These are phyloP conservation scores for Mesotaenium endlicherianum DNA, from an alignment of 139 green algal species.

Conservation along the genomic window DNA sequence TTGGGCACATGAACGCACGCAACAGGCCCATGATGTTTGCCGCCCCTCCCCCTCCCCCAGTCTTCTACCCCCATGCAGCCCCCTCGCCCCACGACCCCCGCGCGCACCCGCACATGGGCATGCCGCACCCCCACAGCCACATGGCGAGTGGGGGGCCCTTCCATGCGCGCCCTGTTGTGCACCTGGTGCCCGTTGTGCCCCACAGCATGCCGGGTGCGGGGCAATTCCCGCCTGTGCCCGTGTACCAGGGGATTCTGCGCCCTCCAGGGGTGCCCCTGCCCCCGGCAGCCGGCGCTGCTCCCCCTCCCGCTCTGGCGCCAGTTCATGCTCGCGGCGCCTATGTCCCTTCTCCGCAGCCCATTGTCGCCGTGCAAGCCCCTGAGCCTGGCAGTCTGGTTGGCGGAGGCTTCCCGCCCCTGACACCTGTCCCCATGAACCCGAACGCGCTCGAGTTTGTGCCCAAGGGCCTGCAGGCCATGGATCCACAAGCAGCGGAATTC, in stretches of 20 bases:
- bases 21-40: neutral
- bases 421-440: slow-evolving; percentile 4
- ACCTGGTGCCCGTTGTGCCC: neutral
- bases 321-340: too few species aligned
- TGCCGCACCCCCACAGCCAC: neutral
- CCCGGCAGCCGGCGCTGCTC: neutral
- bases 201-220: neutral
- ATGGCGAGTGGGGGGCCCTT: too few species aligned
- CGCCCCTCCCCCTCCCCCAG: neutral
- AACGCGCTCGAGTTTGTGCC: slow-evolving; percentile 15
- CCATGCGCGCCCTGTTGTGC: neutral
- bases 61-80: neutral
- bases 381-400: neutral
- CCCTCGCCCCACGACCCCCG: neutral
- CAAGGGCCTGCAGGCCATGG: neutral
- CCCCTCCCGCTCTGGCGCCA: too few species aligned
- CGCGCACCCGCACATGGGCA: neutral
- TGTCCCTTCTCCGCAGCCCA: too few species aligned
- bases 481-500: neutral
- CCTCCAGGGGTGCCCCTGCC: neutral
- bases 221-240: too few species aligned
- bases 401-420: neutral
- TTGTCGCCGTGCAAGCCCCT: neutral
- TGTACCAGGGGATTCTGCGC: slow-evolving; percentile 1
- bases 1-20: too few species aligned